Evolutionary conservation across 257 asterid species (phyloP).

Genomic region (Hygrophila difformis): DNA sequence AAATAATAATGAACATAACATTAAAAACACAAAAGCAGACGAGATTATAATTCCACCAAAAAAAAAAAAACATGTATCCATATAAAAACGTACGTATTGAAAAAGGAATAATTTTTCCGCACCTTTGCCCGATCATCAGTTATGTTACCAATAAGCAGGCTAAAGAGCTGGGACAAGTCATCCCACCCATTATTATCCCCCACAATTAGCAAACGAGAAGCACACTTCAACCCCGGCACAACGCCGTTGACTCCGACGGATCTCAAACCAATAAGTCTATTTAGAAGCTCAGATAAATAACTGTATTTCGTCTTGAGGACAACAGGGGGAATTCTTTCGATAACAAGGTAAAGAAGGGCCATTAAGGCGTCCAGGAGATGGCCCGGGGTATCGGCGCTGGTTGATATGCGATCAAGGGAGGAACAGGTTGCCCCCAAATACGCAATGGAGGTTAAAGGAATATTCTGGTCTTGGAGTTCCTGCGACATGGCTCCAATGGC

Average conservation of each 20-base stretch:
- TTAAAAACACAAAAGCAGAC: background rate
- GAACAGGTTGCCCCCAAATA: constrained; percentile 82
- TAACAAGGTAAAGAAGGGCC: constrained; percentile 46
- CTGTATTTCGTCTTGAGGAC: constrained; percentile 35
- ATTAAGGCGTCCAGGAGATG: constrained; percentile 62
- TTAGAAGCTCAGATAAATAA: constrained; percentile 41
- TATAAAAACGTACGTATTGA: background rate
- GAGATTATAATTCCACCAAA: too few species aligned
- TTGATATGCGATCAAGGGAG: constrained; percentile 55
- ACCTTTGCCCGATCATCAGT: constrained; percentile 66
- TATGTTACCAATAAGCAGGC: constrained; percentile 36
- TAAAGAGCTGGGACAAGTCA: constrained; percentile 47
- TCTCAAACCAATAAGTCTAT: constrained; percentile 29
- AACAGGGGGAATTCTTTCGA: constrained; percentile 28
- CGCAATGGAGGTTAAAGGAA: constrained; percentile 45
- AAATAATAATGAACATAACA: background rate
- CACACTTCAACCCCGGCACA: constrained; percentile 55
- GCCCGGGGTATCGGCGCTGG: constrained; percentile 34
- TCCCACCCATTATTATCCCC: constrained; percentile 55
- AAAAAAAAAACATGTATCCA: background rate
- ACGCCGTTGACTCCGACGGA: constrained; percentile 45
- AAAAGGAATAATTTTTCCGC: background rate
- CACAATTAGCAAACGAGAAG: constrained; percentile 37
- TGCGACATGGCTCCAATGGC: constrained; percentile 74
- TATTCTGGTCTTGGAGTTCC: constrained; percentile 57